Base-by-base conservation (phyloP, 441 rosid genomes). In the Bruguiera hainesii region DNA sequence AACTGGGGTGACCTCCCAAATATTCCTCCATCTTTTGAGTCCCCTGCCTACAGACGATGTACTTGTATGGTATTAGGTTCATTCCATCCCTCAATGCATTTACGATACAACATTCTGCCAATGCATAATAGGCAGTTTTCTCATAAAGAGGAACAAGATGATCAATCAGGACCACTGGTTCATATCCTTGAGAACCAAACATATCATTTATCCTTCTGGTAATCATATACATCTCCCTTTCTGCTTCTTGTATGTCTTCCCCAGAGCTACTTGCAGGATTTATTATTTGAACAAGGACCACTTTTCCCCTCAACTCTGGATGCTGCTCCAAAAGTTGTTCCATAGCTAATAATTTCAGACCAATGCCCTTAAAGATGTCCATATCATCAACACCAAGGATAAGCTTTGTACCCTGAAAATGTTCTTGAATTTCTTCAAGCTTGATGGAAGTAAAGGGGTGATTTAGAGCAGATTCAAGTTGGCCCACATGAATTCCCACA, bases 311-410 rank as follows among this genome's bases (percentile, higher is more conserved):
- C 74, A 86, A 60, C 18, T 77, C 79, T 60, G 81, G 75, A 73
- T 81, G 73, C 63, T 75, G 77, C 71, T 73, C 75, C 77, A 90
- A 66, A 68, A 90, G 91, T 63, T 74, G 82, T 51, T 90, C 97
- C 76, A 88, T 71, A 11, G 97, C 97, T 20, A 83, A 71, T 63
- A 90, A 75, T 73, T 90, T 88, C 56, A 88, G 79, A 75, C 90
- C 87, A 58, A 90, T 84, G 64, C 97, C 94, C 71, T 90, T 90
- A 64, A 90, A 86, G 68, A 90, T 88, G 78, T 90, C 97, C 97
- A 86, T 88, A 64, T 90, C 94, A 23, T 90, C 94, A 0, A 83
- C 77, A 7, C 97, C 97, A 7, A 90, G 75, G 61, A 90, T 79
- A 70, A 90, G 28, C 82, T 69, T 86, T 52, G 82, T 85, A 52